Evolutionary conservation across 805 yeast species (phyloP), one percentile per base, ranked within the genome.

Genomic region (Babjeviella inositovora): DNA sequence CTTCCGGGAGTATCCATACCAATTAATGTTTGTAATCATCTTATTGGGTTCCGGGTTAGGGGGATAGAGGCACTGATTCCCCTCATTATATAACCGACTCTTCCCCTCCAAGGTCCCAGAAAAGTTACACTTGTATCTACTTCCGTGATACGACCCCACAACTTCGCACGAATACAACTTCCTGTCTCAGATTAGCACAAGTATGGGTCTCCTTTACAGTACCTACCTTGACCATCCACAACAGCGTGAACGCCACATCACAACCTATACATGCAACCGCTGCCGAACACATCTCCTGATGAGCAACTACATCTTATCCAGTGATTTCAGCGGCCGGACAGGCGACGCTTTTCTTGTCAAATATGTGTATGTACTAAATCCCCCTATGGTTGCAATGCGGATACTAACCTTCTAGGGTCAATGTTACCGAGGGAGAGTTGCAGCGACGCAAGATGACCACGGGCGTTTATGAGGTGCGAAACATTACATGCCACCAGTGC

Each of bases 341-440:
- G 81, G 82, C 0, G 57, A 57, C 24, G 81, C 77, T 2, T 57
- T 52, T 31, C 43, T 72, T 19, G 64, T 72, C 31, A 46, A 53
- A 21, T 45, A 47, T 17, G 68, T 66, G 36, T 42, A 28, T 28
- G 53, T 38, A 11, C 8, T 3, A 7, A 14, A 9, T n/a, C n/a
- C 15, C 11, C 15, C 8, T 16, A 7, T 17, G 8, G 11, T 11
- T 8, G 9, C 14, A 5, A 9, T 22, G 7, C 7, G 13, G 17
- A 7, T 12, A 15, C 14, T 13, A 10, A n/a, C 13, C 14, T 11
- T n/a, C 7, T n/a, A 13, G 49, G 11, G 57, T 56, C 19, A 66
- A 66, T 34, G 50, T 53, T 20, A 39, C 43, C 6, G 47, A 43
- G 18, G 53, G 54, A 1, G 35, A 37, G 7, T 32, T 41, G 3